Conservation (phyloP, 2,329 filamentous ascomycete species). For the Leptodontidium sp. region DNA sequence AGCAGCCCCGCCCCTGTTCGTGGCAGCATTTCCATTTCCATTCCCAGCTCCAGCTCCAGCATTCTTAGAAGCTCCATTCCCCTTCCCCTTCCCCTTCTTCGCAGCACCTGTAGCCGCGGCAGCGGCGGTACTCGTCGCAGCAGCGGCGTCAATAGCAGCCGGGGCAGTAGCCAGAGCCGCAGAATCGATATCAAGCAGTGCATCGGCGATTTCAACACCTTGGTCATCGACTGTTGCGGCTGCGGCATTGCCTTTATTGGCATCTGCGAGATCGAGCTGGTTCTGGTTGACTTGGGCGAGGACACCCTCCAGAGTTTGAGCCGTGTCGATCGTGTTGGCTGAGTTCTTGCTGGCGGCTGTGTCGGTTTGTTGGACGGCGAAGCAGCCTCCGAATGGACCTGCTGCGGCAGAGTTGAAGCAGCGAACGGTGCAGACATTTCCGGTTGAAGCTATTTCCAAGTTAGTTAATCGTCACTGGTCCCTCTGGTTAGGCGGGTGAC, state of each 20-base stretch:
- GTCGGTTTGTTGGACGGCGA: slow-evolving; percentile 64
- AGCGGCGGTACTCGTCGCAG: background rate
- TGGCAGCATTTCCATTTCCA: slow-evolving; percentile 9
- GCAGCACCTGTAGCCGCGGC: background rate
- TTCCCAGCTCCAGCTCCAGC: background rate
- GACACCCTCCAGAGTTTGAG: slow-evolving; percentile 55
- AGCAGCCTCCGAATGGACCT: slow-evolving; percentile 65
- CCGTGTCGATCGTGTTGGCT: slow-evolving; percentile 25
- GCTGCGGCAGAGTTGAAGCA: slow-evolving; percentile 66
- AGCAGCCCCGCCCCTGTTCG: background rate
- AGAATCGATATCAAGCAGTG: slow-evolving; percentile 15
- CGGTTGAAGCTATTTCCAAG: slow-evolving; percentile 56
- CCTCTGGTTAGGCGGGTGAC: slow-evolving; percentile 33
- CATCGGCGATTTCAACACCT: slow-evolving; percentile 11
- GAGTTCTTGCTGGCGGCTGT: slow-evolving; percentile 31
- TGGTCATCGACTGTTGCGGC: slow-evolving; percentile 40
- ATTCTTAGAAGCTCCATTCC: slow-evolving; percentile 19
- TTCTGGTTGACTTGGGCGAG: slow-evolving; percentile 59
- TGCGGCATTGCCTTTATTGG: slow-evolving; percentile 55
- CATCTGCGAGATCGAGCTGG: slow-evolving; percentile 57
- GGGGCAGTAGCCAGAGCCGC: slow-evolving; percentile 15
- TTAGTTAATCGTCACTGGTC: background rate
- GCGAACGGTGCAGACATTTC: slow-evolving; percentile 65
- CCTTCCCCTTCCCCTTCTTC: slow-evolving; percentile 23
- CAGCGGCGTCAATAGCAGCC: background rate